Evolutionary conservation across 2,329 filamentous ascomycete genomes (phyloP).

Genomic region (Thermoascus crustaceus): DNA sequence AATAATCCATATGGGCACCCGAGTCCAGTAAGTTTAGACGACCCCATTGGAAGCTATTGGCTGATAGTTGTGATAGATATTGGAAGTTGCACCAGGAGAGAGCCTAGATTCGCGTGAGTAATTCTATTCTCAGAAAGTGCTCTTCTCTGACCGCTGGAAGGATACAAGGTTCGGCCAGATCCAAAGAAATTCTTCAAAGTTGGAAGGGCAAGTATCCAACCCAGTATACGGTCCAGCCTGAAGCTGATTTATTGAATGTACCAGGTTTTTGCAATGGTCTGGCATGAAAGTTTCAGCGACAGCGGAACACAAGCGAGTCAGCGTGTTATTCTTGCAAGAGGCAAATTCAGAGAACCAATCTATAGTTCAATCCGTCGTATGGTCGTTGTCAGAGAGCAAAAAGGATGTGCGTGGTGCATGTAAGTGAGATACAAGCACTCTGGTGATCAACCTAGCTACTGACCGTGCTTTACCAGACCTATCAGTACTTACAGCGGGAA

Average conservation of each 20-base stretch:
- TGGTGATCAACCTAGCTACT: neutral
- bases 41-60: no score
- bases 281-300: slow-evolving; percentile 21
- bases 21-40: no score
- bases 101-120: no score
- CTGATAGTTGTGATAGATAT: no score
- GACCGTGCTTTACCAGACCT: slow-evolving; percentile 19
- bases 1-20: no score
- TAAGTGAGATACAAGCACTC: slow-evolving; percentile 13
- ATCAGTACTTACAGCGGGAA: slow-evolving; percentile 33
- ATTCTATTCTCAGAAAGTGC: no score
- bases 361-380: slow-evolving; percentile 26
- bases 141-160: no score
- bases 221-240: no score
- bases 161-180: no score
- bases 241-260: neutral
- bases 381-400: slow-evolving; percentile 21
- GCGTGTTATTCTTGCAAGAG: slow-evolving; percentile 2
- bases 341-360: slow-evolving; percentile 15
- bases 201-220: neutral
- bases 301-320: slow-evolving; percentile 9
- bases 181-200: no score
- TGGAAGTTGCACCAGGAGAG: no score
- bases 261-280: slow-evolving; percentile 24
- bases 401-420: slow-evolving; percentile 26